A percentile compares a stretch with the other conserved stretches of the same genome.
phyloP scores from a whole-genome alignment of 495 filamentous ascomycete genomes.

The Chaetomium cochliodes region DNA sequence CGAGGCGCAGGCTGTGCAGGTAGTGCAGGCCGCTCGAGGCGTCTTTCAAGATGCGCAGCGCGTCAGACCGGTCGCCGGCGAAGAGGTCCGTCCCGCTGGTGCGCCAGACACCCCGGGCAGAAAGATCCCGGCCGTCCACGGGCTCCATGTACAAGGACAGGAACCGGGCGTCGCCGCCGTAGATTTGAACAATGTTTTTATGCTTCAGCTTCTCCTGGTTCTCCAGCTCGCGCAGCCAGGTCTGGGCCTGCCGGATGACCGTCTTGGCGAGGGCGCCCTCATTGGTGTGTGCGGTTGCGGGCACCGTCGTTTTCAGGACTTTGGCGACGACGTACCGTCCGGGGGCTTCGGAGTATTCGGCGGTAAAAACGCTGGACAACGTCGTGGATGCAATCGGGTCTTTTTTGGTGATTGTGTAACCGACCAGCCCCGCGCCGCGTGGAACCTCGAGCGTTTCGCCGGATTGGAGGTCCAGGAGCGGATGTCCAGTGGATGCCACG shows the following conservation, averaged over 20 bases:
- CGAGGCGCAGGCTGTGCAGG: slow-evolving; percentile 44
- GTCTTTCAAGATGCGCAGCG: slow-evolving; percentile 46
- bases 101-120: slow-evolving; percentile 43
- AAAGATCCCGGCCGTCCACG: slow-evolving; percentile 48
- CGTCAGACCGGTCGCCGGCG: slow-evolving; percentile 41
- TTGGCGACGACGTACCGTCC: slow-evolving; percentile 50
- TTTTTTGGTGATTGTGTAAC: slow-evolving; percentile 47
- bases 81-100: slow-evolving; percentile 42
- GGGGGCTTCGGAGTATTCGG: slow-evolving; percentile 44
- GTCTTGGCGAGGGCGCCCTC: slow-evolving; percentile 35
- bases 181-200: slow-evolving; percentile 48
- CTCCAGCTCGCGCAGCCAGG: slow-evolving; percentile 51
- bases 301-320: slow-evolving; percentile 44
- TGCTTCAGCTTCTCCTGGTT: slow-evolving; percentile 49
- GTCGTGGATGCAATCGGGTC: slow-evolving; percentile 47
- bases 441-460: slow-evolving; percentile 45
- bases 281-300: background rate
- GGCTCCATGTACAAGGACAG: slow-evolving; percentile 54
- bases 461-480: slow-evolving; percentile 45
- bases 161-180: slow-evolving; percentile 51
- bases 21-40: slow-evolving; percentile 47
- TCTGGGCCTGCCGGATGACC: slow-evolving; percentile 51
- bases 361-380: slow-evolving; percentile 51
- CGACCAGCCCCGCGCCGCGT: slow-evolving; percentile 43
- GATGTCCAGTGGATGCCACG: slow-evolving; percentile 43